Percentiles rank a stretch among this genome's conserved stretches.
These are phyloP conservation scores for Scedosporium minutisporum DNA, from an alignment of 2,329 filamentous ascomycete genomes.

Conservation along the genomic window DNA sequence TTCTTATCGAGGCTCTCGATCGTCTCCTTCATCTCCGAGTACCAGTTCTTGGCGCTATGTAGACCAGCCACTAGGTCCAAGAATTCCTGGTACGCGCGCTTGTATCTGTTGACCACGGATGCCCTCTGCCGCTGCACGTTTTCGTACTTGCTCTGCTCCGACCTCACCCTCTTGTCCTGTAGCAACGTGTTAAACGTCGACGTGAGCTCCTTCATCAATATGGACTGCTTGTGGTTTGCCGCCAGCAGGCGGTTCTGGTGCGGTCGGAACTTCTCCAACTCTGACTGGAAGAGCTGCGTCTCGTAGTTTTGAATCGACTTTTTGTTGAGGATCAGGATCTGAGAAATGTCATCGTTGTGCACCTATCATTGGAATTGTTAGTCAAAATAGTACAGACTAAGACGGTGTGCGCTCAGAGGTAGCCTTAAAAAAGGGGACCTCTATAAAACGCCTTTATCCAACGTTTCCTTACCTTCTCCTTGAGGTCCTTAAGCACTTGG, in stretches of 20 bases:
- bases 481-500: constrained; percentile 90
- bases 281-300: constrained; percentile 82
- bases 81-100: constrained; percentile 85
- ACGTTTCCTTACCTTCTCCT: constrained; percentile 66
- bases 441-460: constrained; percentile 12
- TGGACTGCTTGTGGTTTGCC: constrained; percentile 89
- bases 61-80: constrained; percentile 80
- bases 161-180: constrained; percentile 86
- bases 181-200: constrained; percentile 76
- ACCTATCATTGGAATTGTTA: constrained; percentile 44
- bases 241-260: constrained; percentile 87
- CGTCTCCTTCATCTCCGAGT: constrained; percentile 90
- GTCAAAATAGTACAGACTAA: neutral
- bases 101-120: constrained; percentile 76
- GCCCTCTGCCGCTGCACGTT: constrained; percentile 73
- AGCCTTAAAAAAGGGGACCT: neutral
- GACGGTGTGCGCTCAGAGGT: neutral
- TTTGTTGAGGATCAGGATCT: constrained; percentile 94
- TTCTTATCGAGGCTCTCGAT: constrained; percentile 90
- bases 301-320: constrained; percentile 92
- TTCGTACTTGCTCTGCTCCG: constrained; percentile 95
- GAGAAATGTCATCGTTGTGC: constrained; percentile 93
- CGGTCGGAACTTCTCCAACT: constrained; percentile 93
- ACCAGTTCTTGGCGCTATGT: constrained; percentile 83
- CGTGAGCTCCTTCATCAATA: constrained; percentile 90